Base-by-base conservation (phyloP, 1,139 yeast genomes). In the Yamadazyma oceani region DNA sequence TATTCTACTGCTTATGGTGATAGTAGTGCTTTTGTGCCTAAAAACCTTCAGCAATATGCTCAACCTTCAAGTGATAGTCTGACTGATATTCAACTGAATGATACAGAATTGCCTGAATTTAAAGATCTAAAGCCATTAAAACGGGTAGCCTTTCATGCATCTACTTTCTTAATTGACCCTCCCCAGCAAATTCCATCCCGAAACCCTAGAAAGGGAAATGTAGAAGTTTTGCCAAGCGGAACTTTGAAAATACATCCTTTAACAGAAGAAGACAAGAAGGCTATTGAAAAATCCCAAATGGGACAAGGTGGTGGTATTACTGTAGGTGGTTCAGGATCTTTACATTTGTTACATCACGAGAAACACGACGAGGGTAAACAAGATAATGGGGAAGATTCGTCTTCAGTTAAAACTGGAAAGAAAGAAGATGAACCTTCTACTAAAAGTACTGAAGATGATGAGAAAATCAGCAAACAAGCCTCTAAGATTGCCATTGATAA, bases 271-370 rank as follows among this genome's bases (percentile, higher is more conserved):
- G 89, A 82, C 38, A 74, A 70, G 48, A 64, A 42, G 17, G 60
- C 62, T 15, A 51, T 62, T 22, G 64, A 74, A 37, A 73, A 75
- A 39, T 64, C 80, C 2, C 61, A 75, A 42, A 60, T 68, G 41
- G 74, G 80, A 0, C 65, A 72, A 16, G 82, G 83, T 17, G 80
- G 83, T n/a, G 92, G 92, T 13, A 69, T 84, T 15, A 88, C 84
- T 3, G 90, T 85, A 26, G 94, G 94, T 22, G 94, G 94, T 1
- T 69, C 85, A 4, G 88, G 87, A 0, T 80, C 84, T 31, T 60
- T 82, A 37, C 77, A 74, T 32, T 53, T 68, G 42, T 38, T 54
- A 12, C 55, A 53, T 22, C 55, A 58, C 15, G 53, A 52, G 10
- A 53, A 59, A 13, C 53, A 53, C 12, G 50, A 48, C 2, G 45